phyloP scores from a whole-genome alignment of 2,329 filamentous ascomycete species.

The Neonectria faginata region DNA sequence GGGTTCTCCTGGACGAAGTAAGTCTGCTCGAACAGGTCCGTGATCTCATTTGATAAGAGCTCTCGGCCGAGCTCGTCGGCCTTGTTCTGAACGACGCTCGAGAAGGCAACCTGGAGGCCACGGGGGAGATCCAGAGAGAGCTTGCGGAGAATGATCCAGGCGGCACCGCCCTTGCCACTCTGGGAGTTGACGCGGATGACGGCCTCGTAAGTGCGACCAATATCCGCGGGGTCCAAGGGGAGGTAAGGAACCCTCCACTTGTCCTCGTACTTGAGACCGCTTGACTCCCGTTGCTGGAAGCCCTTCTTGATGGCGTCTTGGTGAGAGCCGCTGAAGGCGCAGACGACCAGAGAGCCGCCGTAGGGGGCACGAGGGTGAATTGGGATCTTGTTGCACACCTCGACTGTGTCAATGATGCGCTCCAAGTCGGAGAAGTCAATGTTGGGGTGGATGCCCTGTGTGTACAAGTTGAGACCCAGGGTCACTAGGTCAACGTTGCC shows the following conservation, averaged over 20 bases:
- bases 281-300: slow-evolving; percentile 76
- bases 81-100: slow-evolving; percentile 83
- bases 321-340: slow-evolving; percentile 90
- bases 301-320: slow-evolving; percentile 97
- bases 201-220: slow-evolving; percentile 96
- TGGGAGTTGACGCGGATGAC: slow-evolving; percentile 98
- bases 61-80: slow-evolving; percentile 87
- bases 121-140: slow-evolving; percentile 93
- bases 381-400: slow-evolving; percentile 94
- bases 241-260: slow-evolving; percentile 91
- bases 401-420: slow-evolving; percentile 86
- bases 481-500: slow-evolving; percentile 97
- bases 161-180: slow-evolving; percentile 91
- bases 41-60: slow-evolving; percentile 85
- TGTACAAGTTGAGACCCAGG: slow-evolving; percentile 92
- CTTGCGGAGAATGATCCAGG: slow-evolving; percentile 91
- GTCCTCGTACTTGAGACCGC: slow-evolving; percentile 70
- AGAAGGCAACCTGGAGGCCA: slow-evolving; percentile 91
- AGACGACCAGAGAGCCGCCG: slow-evolving; percentile 90
- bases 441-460: slow-evolving; percentile 85
- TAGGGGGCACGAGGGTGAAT: slow-evolving; percentile 92
- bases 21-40: slow-evolving; percentile 85
- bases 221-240: slow-evolving; percentile 91
- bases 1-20: slow-evolving; percentile 89
- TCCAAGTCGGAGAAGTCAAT: slow-evolving; percentile 94